Percentiles rank a stretch among this genome's conserved stretches.
phyloP scores from a whole-genome alignment of 768 basidiomycete genomes.

The Phanerochaete carnosa region DNA sequence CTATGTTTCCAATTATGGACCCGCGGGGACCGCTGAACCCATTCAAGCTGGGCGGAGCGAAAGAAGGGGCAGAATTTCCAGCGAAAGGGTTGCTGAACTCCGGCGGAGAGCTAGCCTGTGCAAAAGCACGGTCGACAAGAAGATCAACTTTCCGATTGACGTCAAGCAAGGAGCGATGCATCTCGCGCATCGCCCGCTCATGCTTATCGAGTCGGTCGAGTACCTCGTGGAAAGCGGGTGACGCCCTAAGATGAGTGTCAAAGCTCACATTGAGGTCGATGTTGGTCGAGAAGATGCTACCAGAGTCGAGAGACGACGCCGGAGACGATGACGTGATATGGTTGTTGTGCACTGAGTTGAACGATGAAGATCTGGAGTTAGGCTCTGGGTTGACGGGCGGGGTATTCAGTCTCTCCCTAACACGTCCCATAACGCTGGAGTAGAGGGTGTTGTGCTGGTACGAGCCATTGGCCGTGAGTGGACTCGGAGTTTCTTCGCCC shows the following conservation, averaged over 20 bases:
- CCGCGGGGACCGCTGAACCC: slow-evolving; percentile 48
- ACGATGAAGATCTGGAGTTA: slow-evolving; percentile 37
- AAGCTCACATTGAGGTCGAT: slow-evolving; percentile 49
- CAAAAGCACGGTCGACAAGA: slow-evolving; percentile 64
- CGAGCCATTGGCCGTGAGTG: slow-evolving; percentile 22
- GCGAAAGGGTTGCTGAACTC: slow-evolving; percentile 86
- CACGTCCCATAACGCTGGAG: slow-evolving; percentile 34
- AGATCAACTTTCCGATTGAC: slow-evolving; percentile 76
- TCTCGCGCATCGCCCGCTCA: slow-evolving; percentile 66
- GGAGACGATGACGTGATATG: slow-evolving; percentile 64
- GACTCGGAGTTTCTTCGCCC: slow-evolving; percentile 46
- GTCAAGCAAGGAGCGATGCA: slow-evolving; percentile 71
- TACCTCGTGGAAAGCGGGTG: slow-evolving; percentile 73
- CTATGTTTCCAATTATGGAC: slow-evolving; percentile 63
- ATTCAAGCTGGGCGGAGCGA: slow-evolving; percentile 12
- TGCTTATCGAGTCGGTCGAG: slow-evolving; percentile 70
- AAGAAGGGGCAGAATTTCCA: slow-evolving; percentile 28
- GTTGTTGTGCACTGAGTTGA: slow-evolving; percentile 35
- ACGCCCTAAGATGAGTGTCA: slow-evolving; percentile 72
- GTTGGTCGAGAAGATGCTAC: slow-evolving; percentile 54
- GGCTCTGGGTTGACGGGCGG: slow-evolving; percentile 41
- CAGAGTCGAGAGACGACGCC: slow-evolving; percentile 75
- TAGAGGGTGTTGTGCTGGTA: slow-evolving; percentile 33
- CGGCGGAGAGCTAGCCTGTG: slow-evolving; percentile 33
- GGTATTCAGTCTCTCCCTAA: slow-evolving; percentile 39